Conservation (phyloP, 805 yeast genomes). For the Wickerhamiella hasegawae region DNA sequence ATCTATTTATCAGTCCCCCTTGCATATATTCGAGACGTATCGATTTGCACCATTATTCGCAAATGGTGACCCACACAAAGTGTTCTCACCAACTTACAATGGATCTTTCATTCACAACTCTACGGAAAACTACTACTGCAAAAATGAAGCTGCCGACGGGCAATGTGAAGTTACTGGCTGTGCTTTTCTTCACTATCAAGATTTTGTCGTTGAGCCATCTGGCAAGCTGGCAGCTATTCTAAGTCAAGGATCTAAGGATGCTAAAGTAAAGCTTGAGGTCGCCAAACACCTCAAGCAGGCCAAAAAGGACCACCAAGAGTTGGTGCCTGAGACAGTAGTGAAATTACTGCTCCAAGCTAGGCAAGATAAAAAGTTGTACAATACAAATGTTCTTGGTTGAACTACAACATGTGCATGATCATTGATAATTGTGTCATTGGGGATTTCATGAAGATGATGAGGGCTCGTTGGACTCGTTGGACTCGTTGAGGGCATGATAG, state of each 20-base stretch:
- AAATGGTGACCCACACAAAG: constrained; percentile 3
- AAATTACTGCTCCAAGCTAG: neutral
- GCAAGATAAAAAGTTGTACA: neutral
- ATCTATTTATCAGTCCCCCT: constrained; percentile 8
- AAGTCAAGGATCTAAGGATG: constrained; percentile 6
- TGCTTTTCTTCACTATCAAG: constrained; percentile 10
- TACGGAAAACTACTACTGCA: constrained; percentile 7
- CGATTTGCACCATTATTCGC: constrained; percentile 9
- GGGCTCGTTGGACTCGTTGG: no score
- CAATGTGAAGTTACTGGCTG: constrained; percentile 7
- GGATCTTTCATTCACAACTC: constrained; percentile 8
- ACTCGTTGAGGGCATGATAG: constrained; percentile 1
- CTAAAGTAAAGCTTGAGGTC: constrained; percentile 7
- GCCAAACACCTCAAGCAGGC: constrained; percentile 1
- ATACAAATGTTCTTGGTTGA: neutral
- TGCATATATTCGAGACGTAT: constrained; percentile 10
- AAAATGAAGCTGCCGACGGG: constrained; percentile 6
- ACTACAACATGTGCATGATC: neutral
- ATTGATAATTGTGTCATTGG: neutral
- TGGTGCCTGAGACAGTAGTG: neutral
- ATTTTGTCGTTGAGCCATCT: constrained; percentile 6
- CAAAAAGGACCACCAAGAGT: constrained; percentile 1
- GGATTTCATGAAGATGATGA: no score
- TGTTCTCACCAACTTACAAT: constrained; percentile 12
- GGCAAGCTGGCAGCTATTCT: constrained; percentile 1